phyloP scores from a whole-genome alignment of 2,329 filamentous ascomycete species.

The Rhynchosporium agropyri region DNA sequence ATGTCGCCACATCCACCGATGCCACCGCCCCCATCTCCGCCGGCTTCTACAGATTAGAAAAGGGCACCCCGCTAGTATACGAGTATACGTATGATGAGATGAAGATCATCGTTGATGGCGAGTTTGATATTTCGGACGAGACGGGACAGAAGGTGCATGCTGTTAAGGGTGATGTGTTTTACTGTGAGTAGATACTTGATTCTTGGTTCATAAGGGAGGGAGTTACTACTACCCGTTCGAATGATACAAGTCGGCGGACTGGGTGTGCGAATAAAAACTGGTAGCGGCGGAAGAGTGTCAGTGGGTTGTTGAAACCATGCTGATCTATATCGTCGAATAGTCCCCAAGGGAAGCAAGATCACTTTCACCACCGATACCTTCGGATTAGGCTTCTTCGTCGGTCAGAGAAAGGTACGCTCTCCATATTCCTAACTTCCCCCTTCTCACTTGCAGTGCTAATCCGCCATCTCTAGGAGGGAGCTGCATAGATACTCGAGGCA shows the following conservation, averaged over 20 bases:
- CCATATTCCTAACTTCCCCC: too few relatives aligned
- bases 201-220: too few relatives aligned
- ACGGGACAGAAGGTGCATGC: conserved; percentile 60
- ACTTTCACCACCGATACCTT: conserved; percentile 42
- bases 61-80: conserved; percentile 64
- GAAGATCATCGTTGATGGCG: conserved; percentile 67
- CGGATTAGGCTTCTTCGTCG: conserved; percentile 43
- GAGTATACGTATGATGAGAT: conserved; percentile 67
- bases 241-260: background rate
- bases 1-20: conserved; percentile 52
- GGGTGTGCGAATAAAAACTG: background rate
- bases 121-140: conserved; percentile 62
- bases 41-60: conserved; percentile 65
- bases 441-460: background rate
- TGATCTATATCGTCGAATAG: conserved; percentile 28
- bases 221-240: background rate
- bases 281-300: background rate
- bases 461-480: background rate
- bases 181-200: conserved; percentile 44
- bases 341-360: conserved; percentile 43
- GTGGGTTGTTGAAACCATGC: background rate
- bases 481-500: background rate
- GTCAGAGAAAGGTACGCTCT: conserved; percentile 39
- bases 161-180: conserved; percentile 62
- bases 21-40: conserved; percentile 57